Evolutionary conservation across 352 stramenopile species (phyloP).

Genomic region (Phytophthora ohioensis): DNA sequence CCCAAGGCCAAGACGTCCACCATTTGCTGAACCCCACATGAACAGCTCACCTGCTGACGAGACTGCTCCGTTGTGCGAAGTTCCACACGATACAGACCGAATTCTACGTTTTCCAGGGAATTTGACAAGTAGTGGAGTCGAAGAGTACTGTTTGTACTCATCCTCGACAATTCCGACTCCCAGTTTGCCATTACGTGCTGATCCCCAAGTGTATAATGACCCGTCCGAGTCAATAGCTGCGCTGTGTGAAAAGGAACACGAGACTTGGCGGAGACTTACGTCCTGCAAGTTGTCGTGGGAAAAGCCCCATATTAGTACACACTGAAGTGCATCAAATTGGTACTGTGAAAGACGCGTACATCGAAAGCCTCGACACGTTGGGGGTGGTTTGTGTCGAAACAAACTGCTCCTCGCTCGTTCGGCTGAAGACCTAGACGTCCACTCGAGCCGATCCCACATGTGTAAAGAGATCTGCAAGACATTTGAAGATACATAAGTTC

Average conservation of each 20-base stretch:
- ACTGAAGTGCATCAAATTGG: constrained; percentile 21
- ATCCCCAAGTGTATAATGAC: constrained; percentile 92
- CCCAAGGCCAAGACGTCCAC: constrained; percentile 91
- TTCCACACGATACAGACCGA: constrained; percentile 89
- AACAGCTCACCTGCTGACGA: constrained; percentile 77
- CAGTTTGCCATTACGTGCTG: constrained; percentile 81
- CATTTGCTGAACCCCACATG: constrained; percentile 93
- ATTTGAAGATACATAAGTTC: neutral
- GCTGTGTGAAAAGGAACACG: constrained; percentile 89
- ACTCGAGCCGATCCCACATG: constrained; percentile 86
- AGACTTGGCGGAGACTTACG: constrained; percentile 55
- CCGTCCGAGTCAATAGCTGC: constrained; percentile 82
- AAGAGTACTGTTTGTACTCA: constrained; percentile 84
- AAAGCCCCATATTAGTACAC: neutral
- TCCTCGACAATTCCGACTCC: constrained; percentile 86
- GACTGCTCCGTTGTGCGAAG: constrained; percentile 82
- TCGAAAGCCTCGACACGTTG: constrained; percentile 64
- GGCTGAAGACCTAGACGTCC: constrained; percentile 84
- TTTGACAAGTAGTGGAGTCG: constrained; percentile 72
- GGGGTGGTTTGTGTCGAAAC: constrained; percentile 74
- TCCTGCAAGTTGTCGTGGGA: constrained; percentile 25
- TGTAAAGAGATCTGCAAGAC: constrained; percentile 82
- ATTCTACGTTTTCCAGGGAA: constrained; percentile 71
- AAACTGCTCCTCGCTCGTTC: constrained; percentile 58
- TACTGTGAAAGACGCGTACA: constrained; percentile 29